Base-by-base conservation (phyloP, 345 rosid species). In the Capsella bursapastoris region DNA sequence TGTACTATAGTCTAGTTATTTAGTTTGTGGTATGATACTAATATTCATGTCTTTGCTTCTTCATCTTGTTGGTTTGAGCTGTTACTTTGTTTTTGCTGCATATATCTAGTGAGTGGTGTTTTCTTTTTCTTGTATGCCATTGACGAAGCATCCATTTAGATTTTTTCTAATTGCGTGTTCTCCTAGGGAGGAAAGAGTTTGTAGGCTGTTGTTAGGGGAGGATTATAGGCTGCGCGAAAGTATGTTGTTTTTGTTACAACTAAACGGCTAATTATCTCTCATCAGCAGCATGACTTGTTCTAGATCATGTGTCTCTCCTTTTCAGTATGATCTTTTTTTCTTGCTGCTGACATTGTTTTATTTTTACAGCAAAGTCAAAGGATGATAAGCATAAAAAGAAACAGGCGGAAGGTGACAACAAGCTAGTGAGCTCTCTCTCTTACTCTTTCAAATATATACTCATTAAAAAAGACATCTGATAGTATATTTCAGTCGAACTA, bases 321-420 rank as follows among this genome's bases (percentile, higher is more conserved):
- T 35, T 40, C 16, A 4, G 8, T 44, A 14, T 44, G 16, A 44
- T 44, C 45, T 41, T 14, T 41, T 11, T 41, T 41, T 41, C 45
- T 12, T 41, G n/a, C 45, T 12, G 5, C 45, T 41, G 45, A 41
- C 45, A 41, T 41, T 41, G 14, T 41, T 57, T 57, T 4, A 34
- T 35, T 35, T 34, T 63, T 18, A 35, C 93, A 91, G 99, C 88
- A 70, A 91, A 86, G 84, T 87, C 88, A 0, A 87, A 82, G 87
- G 96, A 88, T 74, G 97, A 88, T 79, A 85, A 84, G 79, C 78
- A 48, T 50, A 83, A 73, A 78, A 80, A 80, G 79, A 88, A 86
- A 75, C 83, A 76, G 62, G 75, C 55, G 9, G 86, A 83, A 76
- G 82, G 75, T 31, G 82, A 85, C 13, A 66, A 57, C 45, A 27